A percentile compares a stretch with the other conserved stretches of the same genome.
Conservation (phyloP, 306 rosid species). For the Trichosanthes truncata region DNA sequence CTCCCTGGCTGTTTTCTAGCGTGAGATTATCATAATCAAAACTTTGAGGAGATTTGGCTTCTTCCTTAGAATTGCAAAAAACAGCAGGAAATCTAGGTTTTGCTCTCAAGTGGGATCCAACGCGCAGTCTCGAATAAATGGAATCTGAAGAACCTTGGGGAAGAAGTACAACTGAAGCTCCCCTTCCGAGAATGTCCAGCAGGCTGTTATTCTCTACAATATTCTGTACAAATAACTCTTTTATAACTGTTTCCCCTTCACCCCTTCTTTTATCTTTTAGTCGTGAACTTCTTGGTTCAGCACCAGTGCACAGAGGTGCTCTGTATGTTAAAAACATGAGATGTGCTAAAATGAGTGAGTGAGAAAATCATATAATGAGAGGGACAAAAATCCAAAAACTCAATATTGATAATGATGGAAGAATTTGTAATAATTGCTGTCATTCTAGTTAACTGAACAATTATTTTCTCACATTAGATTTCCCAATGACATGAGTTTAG, state of each 20-base stretch:
- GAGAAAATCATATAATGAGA: neutral
- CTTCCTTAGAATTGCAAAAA: conserved; percentile 39
- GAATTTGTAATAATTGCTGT: neutral
- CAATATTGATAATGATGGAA: neutral
- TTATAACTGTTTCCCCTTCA: conserved; percentile 88
- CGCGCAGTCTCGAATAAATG: conserved; percentile 69
- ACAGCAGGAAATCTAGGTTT: conserved; percentile 35
- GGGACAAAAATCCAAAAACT: neutral
- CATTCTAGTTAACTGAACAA: neutral
- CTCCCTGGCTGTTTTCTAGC: conserved; percentile 39
- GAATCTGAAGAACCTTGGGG: conserved; percentile 80
- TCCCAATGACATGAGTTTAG: neutral
- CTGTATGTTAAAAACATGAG: conserved; percentile 33
- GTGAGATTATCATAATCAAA: conserved; percentile 58
- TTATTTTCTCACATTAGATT: neutral
- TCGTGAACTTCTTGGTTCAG: conserved; percentile 88
- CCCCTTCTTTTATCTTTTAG: conserved; percentile 84
- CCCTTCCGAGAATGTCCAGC: conserved; percentile 73
- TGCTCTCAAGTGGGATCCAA: conserved; percentile 48
- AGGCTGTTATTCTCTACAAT: conserved; percentile 63
- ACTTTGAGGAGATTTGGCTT: conserved; percentile 40
- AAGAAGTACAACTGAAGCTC: conserved; percentile 69
- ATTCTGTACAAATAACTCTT: conserved; percentile 74
- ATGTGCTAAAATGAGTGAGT: neutral
- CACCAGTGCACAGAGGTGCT: conserved; percentile 36